Conservation (phyloP, 192 early-diverging fungal species). For the Phycomyces nitens region DNA sequence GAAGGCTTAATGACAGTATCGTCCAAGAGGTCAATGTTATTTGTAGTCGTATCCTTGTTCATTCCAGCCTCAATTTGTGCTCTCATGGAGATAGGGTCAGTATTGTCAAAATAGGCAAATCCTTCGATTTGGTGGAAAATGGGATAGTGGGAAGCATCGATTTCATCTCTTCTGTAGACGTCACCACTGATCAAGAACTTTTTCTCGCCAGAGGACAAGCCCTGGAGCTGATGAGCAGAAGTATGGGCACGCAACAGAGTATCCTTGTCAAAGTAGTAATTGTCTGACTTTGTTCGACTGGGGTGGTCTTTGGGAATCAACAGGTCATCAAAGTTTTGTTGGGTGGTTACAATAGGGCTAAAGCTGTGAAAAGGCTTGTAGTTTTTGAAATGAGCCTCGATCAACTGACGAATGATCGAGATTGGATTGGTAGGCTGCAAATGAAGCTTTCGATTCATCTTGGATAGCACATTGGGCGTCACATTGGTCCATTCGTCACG, state of each 20-base stretch:
- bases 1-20: slow-evolving; percentile 48
- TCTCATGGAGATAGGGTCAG: slow-evolving; percentile 21
- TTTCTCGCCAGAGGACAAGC: slow-evolving; percentile 56
- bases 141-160: slow-evolving; percentile 93
- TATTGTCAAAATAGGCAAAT: slow-evolving; percentile 63
- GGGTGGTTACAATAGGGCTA: slow-evolving; percentile 78
- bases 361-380: slow-evolving; percentile 62
- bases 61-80: slow-evolving; percentile 36
- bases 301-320: slow-evolving; percentile 81
- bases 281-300: slow-evolving; percentile 78
- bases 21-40: slow-evolving; percentile 41
- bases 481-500: slow-evolving; percentile 77
- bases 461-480: slow-evolving; percentile 68
- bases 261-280: slow-evolving; percentile 85
- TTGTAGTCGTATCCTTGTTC: slow-evolving; percentile 7
- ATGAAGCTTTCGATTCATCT: slow-evolving; percentile 73
- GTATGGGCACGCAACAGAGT: slow-evolving; percentile 89
- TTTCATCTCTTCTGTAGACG: slow-evolving; percentile 95
- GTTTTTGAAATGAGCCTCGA: slow-evolving; percentile 70
- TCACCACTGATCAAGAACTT: slow-evolving; percentile 93
- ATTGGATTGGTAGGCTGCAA: slow-evolving; percentile 80
- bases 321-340: slow-evolving; percentile 91
- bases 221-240: slow-evolving; percentile 89
- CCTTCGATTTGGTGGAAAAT: slow-evolving; percentile 99
- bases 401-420: slow-evolving; percentile 75